Percentiles rank a stretch among this genome's conserved stretches.
phyloP scores from a whole-genome alignment of 352 stramenopile genomes.

The Peronospora destructor region DNA sequence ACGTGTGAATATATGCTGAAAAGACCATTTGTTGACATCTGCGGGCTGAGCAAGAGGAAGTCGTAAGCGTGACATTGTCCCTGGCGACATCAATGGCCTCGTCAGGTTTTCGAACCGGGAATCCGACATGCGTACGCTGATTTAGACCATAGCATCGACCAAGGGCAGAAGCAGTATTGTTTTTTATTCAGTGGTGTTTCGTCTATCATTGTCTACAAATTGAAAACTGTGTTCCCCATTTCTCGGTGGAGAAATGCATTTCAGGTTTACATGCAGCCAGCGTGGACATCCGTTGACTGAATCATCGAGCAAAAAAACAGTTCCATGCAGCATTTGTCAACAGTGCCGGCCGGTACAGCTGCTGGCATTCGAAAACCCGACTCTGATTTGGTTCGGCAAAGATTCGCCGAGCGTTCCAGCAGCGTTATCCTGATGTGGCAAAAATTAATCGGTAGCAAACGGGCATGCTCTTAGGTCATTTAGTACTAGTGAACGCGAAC shows the following conservation, averaged over 20 bases:
- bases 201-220: slow-evolving; percentile 2
- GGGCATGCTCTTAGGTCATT: too few species aligned
- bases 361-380: background rate
- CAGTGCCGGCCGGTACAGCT: background rate
- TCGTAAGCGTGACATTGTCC: background rate
- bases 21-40: too few species aligned
- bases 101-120: background rate
- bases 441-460: too few species aligned
- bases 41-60: background rate
- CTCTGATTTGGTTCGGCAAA: background rate
- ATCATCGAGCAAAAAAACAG: too few species aligned
- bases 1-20: too few species aligned
- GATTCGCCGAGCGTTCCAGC: background rate
- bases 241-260: too few species aligned
- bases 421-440: background rate
- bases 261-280: too few species aligned
- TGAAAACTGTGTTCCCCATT: background rate
- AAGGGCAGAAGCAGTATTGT: background rate
- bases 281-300: too few species aligned
- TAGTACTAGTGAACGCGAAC: too few species aligned
- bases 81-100: background rate
- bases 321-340: too few species aligned
- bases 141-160: slow-evolving; percentile 15
- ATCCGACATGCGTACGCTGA: slow-evolving; percentile 11
- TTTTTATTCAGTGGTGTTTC: slow-evolving; percentile 6